Evolutionary conservation across 164 flowering plant species (phyloP).

Genomic region (Pachysandra terminalis): DNA sequence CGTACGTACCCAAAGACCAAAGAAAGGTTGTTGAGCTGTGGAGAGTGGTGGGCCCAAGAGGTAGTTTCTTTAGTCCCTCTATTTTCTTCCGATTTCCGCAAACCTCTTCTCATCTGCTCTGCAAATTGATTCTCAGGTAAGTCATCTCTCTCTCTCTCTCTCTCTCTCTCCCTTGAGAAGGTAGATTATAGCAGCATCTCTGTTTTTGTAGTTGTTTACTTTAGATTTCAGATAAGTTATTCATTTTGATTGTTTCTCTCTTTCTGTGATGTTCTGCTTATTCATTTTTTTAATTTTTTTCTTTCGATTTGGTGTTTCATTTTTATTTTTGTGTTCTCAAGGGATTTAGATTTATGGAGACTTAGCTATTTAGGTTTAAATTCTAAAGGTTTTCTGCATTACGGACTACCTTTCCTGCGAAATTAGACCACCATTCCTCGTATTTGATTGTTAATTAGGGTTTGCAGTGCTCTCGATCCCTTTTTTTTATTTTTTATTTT

Average conservation of each 20-base stretch:
- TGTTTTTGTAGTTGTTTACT: neutral
- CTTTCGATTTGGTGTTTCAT: neutral
- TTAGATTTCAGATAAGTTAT: too few species aligned
- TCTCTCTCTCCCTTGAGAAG: too few species aligned
- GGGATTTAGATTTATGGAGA: neutral
- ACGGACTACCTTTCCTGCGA: neutral
- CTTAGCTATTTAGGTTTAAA: too few species aligned
- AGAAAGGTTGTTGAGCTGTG: too few species aligned
- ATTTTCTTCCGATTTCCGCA: neutral
- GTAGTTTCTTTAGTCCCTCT: too few species aligned
- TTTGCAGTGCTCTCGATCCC: neutral
- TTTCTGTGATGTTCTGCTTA: neutral
- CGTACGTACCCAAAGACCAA: too few species aligned
- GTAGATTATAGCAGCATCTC: neutral
- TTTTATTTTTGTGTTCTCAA: neutral
- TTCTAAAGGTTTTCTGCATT: neutral
- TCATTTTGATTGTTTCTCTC: neutral
- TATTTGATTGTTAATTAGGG: neutral
- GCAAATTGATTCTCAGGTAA: too few species aligned
- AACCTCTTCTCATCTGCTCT: neutral
- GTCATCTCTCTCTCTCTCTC: neutral
- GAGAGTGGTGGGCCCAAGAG: too few species aligned
- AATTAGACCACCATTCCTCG: neutral
- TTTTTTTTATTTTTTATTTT: constrained; percentile 3
- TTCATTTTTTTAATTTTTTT: neutral